Conservation (phyloP, 768 basidiomycete genomes). For the Pleurotus eryngii region DNA sequence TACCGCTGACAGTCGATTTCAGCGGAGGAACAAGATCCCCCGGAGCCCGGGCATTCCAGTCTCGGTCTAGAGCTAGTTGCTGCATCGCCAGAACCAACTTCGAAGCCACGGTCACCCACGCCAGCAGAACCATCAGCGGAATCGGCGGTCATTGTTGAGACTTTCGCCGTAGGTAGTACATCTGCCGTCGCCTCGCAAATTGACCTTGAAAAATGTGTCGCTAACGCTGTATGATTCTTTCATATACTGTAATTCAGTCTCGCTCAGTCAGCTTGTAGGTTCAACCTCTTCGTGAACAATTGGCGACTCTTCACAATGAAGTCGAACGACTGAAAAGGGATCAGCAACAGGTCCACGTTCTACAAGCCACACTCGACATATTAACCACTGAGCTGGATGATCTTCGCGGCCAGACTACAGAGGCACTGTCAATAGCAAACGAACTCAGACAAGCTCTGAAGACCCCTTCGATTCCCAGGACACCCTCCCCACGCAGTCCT, state of each 20-base stretch:
- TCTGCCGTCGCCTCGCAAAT: slow-evolving; percentile 17
- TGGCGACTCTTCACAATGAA: slow-evolving; percentile 26
- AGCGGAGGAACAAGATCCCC: slow-evolving; percentile 10
- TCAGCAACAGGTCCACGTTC: slow-evolving; percentile 26
- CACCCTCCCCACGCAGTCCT: slow-evolving; percentile 4
- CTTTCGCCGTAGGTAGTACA: neutral
- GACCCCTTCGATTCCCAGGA: slow-evolving; percentile 6
- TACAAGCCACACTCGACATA: slow-evolving; percentile 34
- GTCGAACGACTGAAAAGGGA: slow-evolving; percentile 29
- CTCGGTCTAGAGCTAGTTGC: too few relatives aligned
- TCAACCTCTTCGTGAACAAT: neutral
- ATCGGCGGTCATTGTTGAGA: neutral
- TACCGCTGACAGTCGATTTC: neutral
- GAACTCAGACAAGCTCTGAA: slow-evolving; percentile 14
- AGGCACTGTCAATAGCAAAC: slow-evolving; percentile 13
- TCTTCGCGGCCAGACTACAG: slow-evolving; percentile 22
- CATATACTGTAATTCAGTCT: neutral
- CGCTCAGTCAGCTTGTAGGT: neutral
- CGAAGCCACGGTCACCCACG: neutral
- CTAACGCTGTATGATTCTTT: slow-evolving; percentile 28
- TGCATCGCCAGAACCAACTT: too few relatives aligned
- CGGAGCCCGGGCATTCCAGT: slow-evolving; percentile 3
- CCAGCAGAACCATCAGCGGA: slow-evolving; percentile 16
- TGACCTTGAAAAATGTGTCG: slow-evolving; percentile 26
- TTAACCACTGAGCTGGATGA: slow-evolving; percentile 28